phyloP scores from a whole-genome alignment of 139 green algal genomes.

The Yamagishiella unicocca region DNA sequence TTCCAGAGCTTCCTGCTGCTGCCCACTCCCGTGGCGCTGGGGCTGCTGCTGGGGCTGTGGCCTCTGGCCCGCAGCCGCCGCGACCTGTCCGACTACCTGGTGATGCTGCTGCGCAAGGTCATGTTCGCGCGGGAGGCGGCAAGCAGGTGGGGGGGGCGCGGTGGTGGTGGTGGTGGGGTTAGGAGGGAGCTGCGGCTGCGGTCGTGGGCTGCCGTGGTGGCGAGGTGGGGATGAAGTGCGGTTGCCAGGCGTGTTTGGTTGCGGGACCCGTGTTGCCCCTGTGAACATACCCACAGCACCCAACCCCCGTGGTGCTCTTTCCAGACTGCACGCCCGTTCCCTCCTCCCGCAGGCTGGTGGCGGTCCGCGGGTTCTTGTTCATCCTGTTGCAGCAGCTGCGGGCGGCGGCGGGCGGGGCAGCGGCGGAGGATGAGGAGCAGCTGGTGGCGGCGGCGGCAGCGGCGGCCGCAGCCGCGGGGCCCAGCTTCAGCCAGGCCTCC shows the following conservation, averaged over 20 bases:
- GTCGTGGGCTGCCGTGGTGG: too few relatives aligned
- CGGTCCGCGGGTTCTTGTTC: constrained; percentile 61
- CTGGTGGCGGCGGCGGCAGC: background rate
- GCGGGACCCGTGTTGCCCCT: background rate
- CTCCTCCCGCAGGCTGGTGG: constrained; percentile 52
- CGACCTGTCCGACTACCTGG: constrained; percentile 53
- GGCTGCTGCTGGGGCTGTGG: constrained; percentile 60
- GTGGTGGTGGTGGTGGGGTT: background rate
- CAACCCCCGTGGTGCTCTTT: background rate
- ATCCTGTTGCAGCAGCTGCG: constrained; percentile 59
- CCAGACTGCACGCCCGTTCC: background rate
- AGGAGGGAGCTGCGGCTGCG: background rate
- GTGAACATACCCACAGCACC: background rate
- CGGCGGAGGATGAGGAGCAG: constrained; percentile 8
- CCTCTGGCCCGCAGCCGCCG: constrained; percentile 42
- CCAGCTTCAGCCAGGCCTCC: constrained; percentile 55
- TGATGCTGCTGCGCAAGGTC: constrained; percentile 63
- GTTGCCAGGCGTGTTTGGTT: background rate
- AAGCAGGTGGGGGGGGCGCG: constrained; percentile 37
- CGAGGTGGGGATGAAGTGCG: too few relatives aligned
- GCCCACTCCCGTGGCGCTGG: constrained; percentile 36
- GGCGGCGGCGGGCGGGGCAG: constrained; percentile 12
- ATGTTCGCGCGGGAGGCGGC: constrained; percentile 57
- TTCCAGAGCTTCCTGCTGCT: constrained; percentile 61
- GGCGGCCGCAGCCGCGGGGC: background rate